Conservation (phyloP, 1,284 basidiomycete species). For the Afroboletus lepidellus region DNA sequence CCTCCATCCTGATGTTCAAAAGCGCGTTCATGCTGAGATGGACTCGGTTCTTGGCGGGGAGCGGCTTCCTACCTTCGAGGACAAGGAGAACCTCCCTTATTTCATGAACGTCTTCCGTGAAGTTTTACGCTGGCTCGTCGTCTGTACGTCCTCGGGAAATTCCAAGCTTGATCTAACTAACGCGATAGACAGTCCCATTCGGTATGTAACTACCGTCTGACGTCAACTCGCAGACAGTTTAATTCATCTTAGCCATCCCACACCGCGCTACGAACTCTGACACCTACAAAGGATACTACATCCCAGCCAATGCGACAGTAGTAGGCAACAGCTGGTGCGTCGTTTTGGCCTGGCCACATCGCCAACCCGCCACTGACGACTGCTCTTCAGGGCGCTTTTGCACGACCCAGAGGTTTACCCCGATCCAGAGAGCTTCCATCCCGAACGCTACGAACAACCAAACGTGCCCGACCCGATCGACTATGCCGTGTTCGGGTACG, state of each 20-base stretch:
- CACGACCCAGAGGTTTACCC: conserved; percentile 4
- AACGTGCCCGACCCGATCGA: conserved; percentile 7
- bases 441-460: background rate
- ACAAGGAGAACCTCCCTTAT: conserved; percentile 3
- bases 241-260: background rate
- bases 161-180: background rate
- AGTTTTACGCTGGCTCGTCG: conserved; percentile 5
- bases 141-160: background rate
- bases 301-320: conserved; percentile 6
- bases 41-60: conserved; percentile 2
- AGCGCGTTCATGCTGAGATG: conserved; percentile 2
- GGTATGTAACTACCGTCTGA: background rate
- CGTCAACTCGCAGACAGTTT: background rate
- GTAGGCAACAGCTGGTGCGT: conserved; percentile 7
- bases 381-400: background rate
- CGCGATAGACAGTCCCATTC: conserved; percentile 1
- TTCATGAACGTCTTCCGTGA: conserved; percentile 7
- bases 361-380: background rate
- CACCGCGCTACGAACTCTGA: conserved; percentile 1
- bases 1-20: conserved; percentile 2
- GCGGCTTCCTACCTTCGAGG: conserved; percentile 5
- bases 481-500: conserved; percentile 3
- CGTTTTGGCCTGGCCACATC: background rate
- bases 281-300: conserved; percentile 5
- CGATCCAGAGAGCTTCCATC: conserved; percentile 2